These are phyloP conservation scores for Pseudognaphalium luteoalbum DNA, from an alignment of 129 eudicot species.

Conservation along the genomic window DNA sequence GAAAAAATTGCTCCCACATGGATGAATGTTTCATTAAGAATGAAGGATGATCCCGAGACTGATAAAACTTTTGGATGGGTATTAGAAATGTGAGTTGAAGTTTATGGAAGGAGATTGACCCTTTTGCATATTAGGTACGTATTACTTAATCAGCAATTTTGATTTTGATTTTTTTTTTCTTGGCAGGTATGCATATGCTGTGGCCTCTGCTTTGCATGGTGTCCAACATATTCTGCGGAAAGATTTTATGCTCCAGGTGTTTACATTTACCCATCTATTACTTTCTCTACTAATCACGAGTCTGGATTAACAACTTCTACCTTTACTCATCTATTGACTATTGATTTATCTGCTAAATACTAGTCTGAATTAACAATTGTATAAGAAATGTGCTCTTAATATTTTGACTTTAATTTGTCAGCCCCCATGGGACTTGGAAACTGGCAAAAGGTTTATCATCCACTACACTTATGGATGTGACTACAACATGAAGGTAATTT, in stretches of 20 bases:
- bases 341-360: slow-evolving; percentile 1
- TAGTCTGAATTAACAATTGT: background rate
- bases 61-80: slow-evolving; percentile 87
- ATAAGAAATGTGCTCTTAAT: background rate
- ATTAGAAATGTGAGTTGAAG: slow-evolving; percentile 61
- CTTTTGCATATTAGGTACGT: background rate
- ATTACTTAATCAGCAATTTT: background rate
- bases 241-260: slow-evolving; percentile 81
- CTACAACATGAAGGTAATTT: slow-evolving; percentile 68
- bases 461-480: slow-evolving; percentile 82
- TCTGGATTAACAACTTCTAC: background rate
- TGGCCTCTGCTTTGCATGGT: slow-evolving; percentile 82
- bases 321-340: background rate
- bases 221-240: slow-evolving; percentile 75
- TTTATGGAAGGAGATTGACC: slow-evolving; percentile 2
- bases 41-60: slow-evolving; percentile 74
- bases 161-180: slow-evolving; percentile 26
- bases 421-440: slow-evolving; percentile 81
- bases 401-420: slow-evolving; percentile 34
- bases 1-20: slow-evolving; percentile 73
- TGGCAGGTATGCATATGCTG: slow-evolving; percentile 77
- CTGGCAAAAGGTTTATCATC: slow-evolving; percentile 51
- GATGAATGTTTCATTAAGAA: slow-evolving; percentile 76
- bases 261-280: background rate
- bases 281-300: background rate